Percentiles rank a stretch among this genome's conserved stretches.
Conservation (phyloP, 495 filamentous ascomycete genomes). For the Xeromyces bisporus region DNA sequence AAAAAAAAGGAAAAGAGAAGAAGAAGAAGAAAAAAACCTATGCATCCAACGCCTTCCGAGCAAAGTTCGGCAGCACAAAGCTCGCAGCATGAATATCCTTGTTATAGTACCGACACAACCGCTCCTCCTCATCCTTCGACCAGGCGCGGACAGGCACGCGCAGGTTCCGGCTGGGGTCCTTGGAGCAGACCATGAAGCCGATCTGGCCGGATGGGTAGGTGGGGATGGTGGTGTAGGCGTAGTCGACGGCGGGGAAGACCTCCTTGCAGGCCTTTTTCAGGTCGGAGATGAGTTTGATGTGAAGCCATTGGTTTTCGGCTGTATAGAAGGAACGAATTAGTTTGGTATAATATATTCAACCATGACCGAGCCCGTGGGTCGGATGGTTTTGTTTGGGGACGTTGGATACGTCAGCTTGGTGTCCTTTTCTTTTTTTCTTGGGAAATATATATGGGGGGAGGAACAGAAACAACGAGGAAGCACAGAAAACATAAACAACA, state of each 20-base stretch:
- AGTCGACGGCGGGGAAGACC: constrained; percentile 94
- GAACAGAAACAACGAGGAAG: constrained; percentile 1
- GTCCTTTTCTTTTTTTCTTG: background rate
- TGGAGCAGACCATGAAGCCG: constrained; percentile 99
- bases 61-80: constrained; percentile 88
- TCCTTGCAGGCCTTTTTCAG: constrained; percentile 93
- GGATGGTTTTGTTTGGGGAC: constrained; percentile 19
- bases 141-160: constrained; percentile 65
- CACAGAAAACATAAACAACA: constrained; percentile 3
- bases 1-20: too few relatives aligned
- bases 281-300: constrained; percentile 73
- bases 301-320: constrained; percentile 99
- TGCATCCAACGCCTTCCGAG: constrained; percentile 49
- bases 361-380: constrained; percentile 20
- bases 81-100: constrained; percentile 82
- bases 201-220: constrained; percentile 99
- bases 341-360: too few relatives aligned
- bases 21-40: too few relatives aligned
- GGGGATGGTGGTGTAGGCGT: constrained; percentile 98
- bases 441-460: constrained; percentile 1
- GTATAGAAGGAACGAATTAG: constrained; percentile 9
- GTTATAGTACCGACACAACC: constrained; percentile 90
- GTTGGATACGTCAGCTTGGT: constrained; percentile 16
- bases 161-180: constrained; percentile 72
- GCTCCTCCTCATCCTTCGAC: constrained; percentile 74